Evolutionary conservation across 2,329 filamentous ascomycete species (phyloP), one percentile per base, ranked within the genome.

Genomic region (Aphanoascus verrucosus): DNA sequence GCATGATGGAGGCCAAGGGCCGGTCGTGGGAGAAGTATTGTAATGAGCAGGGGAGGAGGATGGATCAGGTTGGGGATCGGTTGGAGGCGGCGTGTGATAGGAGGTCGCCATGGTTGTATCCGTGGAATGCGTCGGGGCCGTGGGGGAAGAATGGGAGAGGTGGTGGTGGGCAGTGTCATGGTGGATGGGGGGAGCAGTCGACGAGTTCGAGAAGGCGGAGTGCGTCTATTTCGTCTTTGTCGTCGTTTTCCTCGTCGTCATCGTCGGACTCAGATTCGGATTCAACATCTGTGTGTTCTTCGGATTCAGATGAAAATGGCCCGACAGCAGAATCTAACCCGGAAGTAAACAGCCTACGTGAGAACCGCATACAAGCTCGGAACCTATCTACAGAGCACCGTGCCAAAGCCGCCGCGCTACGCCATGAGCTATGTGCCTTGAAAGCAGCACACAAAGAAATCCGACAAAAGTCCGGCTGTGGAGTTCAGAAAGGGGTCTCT

Each of bases 1-100:
- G 65, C 32, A 63, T 67, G 54, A 64, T 71, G 1, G 69, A 72
- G 59, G 65, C 69, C 41, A 67, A 66, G 34, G 69, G 69, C 5
- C 56, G 67, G 52, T 63, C 66, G 3, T 66, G 65, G 57, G 66
- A 65, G 34, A 62, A 65, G 9, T 69, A 68, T 62, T 57, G 70
- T 7, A 68, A 72, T 58, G 62, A 69, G 46, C 67, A 71, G 42
- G 66, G 67, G 6, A 60, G 65, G 7, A 56, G 64, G 3, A 54
- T 61, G 28, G 60, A 62, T 5, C 60, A 62, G 11, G 68, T 67
- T 49, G 20, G 43, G 5, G 51, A 34, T 14, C 31, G 32, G 14
- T 32, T 47, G 11, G 51, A 53, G 15, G 19, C 40, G 1, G 34
- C 51, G 41, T 53, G 34, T 15, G 38, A 17, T 20, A 48, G 32